phyloP scores from a whole-genome alignment of 2,329 filamentous ascomycete species.

The Fusarium temperatum region DNA sequence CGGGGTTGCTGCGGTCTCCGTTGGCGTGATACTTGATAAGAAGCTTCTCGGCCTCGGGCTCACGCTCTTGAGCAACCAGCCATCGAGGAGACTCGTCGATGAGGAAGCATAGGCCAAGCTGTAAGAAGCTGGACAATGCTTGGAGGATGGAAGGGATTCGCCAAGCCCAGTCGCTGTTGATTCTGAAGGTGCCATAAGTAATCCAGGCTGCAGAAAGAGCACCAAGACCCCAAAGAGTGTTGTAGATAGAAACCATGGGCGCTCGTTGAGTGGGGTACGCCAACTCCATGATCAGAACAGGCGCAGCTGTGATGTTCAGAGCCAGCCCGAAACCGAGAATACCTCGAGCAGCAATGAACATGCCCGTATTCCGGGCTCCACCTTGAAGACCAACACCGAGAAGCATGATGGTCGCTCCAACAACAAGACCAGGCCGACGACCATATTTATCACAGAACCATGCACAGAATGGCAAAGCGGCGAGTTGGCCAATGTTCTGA shows the following conservation, averaged over 20 bases:
- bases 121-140: not conserved
- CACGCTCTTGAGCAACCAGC: not conserved
- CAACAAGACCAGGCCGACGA: not conserved
- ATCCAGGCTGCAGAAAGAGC: slow-evolving; percentile 12
- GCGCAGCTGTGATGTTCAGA: slow-evolving; percentile 5
- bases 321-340: slow-evolving; percentile 10
- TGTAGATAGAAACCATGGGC: slow-evolving; percentile 18
- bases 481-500: slow-evolving; percentile 13
- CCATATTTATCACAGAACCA: slow-evolving; percentile 11
- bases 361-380: slow-evolving; percentile 5
- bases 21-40: slow-evolving; percentile 13
- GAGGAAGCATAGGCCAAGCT: not conserved
- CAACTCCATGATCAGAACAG: slow-evolving; percentile 12
- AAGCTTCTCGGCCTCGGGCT: slow-evolving; percentile 2
- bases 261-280: slow-evolving; percentile 12
- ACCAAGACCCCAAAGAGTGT: slow-evolving; percentile 11
- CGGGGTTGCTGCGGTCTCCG: slow-evolving; percentile 1
- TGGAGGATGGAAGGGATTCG: slow-evolving; percentile 10
- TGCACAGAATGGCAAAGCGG: slow-evolving; percentile 10
- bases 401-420: slow-evolving; percentile 8
- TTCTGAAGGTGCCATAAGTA: slow-evolving; percentile 9
- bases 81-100: slow-evolving; percentile 16
- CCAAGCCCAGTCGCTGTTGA: slow-evolving; percentile 9
- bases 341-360: slow-evolving; percentile 12
- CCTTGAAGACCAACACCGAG: slow-evolving; percentile 12